Evolutionary conservation across 345 rosid species (phyloP), one percentile per base, ranked within the genome.

Genomic region (Hypericum androsaemum): DNA sequence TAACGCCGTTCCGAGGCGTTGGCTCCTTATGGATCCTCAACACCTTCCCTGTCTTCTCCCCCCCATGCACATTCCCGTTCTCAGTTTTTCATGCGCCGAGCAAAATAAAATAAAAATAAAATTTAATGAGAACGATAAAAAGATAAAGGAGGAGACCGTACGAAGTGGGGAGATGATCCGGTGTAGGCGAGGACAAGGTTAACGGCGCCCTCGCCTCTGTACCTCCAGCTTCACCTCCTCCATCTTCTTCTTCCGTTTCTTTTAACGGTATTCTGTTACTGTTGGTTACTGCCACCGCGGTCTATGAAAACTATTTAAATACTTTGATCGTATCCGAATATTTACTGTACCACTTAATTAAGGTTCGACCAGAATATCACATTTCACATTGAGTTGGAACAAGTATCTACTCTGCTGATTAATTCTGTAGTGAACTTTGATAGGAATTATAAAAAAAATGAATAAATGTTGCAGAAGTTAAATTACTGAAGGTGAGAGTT

Each of bases 201-300:
- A n/a, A 82, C 97, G 57, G 90, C 96, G 35, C 98, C 98, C 77
- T 92, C 98, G 8, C 97, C 97, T 77, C 80, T 76, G 71, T 37
- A 56, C 61, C 56, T 73, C 82, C 52, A 88, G 55, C 70, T 65
- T 47, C 59, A 64, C 92, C 96, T 28, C 12, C 12, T 32, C 13
- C 13, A 46, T 9, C 17, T 28, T 13, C 14, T n/a, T 8, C 15
- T 22, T 13, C 14, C 14, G 14, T 9, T 10, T 28, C 15, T 16
- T 28, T 13, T 28, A 1, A 13, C 9, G 22, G 49, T 12, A 11
- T 46, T 12, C 22, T 12, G 15, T 13, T 28, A 16, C 6, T 22
- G 32, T 22, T 22, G 4, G 32, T 22, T 1, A 22, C 32, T 22
- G 32, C 32, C 32, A 22, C 32, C 32, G 32, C 32, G 32, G 32